These are phyloP conservation scores for Quercus tomentella DNA, from an alignment of 331 rosid species.

Conservation along the genomic window DNA sequence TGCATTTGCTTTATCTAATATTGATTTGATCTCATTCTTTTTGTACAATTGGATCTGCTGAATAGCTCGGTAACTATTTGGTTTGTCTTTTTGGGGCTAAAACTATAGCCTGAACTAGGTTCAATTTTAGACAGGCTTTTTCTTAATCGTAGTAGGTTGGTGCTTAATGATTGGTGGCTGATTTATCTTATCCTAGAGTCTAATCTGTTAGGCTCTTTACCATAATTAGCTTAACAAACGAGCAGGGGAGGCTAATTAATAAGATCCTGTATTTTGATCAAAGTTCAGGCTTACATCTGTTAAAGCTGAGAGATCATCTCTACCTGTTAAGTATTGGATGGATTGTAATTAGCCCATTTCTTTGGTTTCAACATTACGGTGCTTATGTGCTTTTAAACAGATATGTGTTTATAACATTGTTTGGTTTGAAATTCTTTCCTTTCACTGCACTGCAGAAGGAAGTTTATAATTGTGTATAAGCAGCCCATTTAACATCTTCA, in stretches of 20 bases:
- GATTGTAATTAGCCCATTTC: neutral
- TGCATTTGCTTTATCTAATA: neutral
- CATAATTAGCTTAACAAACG: too few species aligned
- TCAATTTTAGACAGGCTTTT: too few species aligned
- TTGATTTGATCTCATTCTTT: neutral
- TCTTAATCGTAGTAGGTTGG: too few species aligned
- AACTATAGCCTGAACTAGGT: too few species aligned
- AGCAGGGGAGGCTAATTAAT: too few species aligned
- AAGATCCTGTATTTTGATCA: neutral
- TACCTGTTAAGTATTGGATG: neutral
- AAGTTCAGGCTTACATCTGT: neutral
- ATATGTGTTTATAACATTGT: too few species aligned
- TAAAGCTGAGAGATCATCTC: neutral
- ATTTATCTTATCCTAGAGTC: too few species aligned
- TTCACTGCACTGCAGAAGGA: neutral
- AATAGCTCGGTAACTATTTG: neutral
- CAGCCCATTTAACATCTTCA: neutral
- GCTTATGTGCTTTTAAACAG: too few species aligned
- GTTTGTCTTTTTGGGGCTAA: neutral
- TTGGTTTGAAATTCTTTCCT: neutral
- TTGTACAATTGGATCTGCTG: conserved; percentile 5
- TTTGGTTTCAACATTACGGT: too few species aligned
- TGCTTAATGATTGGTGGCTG: too few species aligned
- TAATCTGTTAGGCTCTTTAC: too few species aligned
- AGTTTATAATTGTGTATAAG: neutral